A percentile compares a stretch with the other conserved stretches of the same genome.
Conservation (phyloP, 805 yeast species). For the Cyberlindnera mississippiensis region DNA sequence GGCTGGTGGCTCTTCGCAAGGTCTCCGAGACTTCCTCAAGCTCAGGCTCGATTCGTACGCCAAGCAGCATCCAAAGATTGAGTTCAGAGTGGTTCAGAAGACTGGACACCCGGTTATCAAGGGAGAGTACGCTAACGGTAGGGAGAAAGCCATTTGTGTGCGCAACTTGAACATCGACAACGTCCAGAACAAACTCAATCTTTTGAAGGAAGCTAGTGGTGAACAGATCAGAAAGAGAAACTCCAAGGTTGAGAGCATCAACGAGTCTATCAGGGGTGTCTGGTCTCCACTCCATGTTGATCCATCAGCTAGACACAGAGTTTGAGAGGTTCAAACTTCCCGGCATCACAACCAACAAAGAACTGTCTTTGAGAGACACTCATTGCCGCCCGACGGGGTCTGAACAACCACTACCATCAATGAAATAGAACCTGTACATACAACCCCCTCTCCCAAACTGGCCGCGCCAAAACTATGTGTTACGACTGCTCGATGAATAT, state of each 20-base stretch:
- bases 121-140: constrained; percentile 50
- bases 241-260: constrained; percentile 76
- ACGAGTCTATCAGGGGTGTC: constrained; percentile 86
- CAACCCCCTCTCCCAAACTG: not conserved
- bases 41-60: constrained; percentile 55
- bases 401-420: not conserved
- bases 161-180: constrained; percentile 62
- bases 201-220: constrained; percentile 70
- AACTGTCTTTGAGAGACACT: not conserved
- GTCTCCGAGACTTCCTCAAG: constrained; percentile 67
- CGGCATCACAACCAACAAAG: no score
- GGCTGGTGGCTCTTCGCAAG: constrained; percentile 93
- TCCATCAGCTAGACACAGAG: constrained; percentile 43
- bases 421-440: not conserved
- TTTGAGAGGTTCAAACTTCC: constrained; percentile 2
- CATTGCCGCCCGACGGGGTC: not conserved
- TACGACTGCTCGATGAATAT: not conserved
- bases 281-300: constrained; percentile 95
- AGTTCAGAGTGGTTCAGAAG: constrained; percentile 64
- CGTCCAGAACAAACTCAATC: constrained; percentile 59
- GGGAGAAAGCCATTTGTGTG: constrained; percentile 64
- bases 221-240: constrained; percentile 52
- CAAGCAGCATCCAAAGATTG: constrained; percentile 54
- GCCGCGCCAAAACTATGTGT: not conserved
- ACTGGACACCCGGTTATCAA: constrained; percentile 79